Conservation (phyloP, 2,329 filamentous ascomycete genomes). For the Scolecobasidium constrictum region DNA sequence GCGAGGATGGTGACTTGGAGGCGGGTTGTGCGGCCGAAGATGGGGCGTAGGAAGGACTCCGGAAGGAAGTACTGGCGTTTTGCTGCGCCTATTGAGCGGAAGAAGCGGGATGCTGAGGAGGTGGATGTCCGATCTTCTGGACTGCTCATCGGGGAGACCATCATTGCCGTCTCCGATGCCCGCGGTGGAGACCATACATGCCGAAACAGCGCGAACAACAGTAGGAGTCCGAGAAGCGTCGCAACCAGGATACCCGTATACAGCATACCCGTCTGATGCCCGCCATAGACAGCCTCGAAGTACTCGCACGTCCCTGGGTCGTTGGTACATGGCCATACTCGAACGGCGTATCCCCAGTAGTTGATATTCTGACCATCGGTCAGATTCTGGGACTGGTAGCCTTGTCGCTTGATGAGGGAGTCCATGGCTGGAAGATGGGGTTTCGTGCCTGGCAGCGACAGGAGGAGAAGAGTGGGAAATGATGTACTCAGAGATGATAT, state of each 20-base stretch:
- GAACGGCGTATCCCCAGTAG: constrained; percentile 3
- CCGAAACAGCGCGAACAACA: too few relatives aligned
- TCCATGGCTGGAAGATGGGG: too few relatives aligned
- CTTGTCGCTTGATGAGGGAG: too few relatives aligned
- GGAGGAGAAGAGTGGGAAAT: too few relatives aligned
- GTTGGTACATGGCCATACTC: constrained; percentile 45
- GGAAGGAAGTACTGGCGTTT: constrained; percentile 44
- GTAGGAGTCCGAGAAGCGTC: constrained; percentile 36
- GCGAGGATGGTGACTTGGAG: constrained; percentile 54
- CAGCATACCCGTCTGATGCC: too few relatives aligned
- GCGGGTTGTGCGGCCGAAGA: constrained; percentile 59
- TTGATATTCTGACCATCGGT: too few relatives aligned
- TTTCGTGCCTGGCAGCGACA: too few relatives aligned
- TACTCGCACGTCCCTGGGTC: constrained; percentile 49
- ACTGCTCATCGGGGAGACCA: constrained; percentile 14
- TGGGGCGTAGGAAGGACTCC: constrained; percentile 42
- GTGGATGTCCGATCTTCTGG: constrained; percentile 15
- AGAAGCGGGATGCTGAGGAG: constrained; percentile 17
- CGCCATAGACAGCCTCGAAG: constrained; percentile 43
- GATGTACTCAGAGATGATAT: too few relatives aligned
- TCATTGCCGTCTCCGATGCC: constrained; percentile 15
- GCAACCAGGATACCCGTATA: constrained; percentile 49
- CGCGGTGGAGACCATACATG: constrained; percentile 25
- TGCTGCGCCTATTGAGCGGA: constrained; percentile 27
- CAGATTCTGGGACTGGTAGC: too few relatives aligned